Evolutionary conservation across 441 rosid genomes (phyloP).

Genomic region (Mallotus japonicus): DNA sequence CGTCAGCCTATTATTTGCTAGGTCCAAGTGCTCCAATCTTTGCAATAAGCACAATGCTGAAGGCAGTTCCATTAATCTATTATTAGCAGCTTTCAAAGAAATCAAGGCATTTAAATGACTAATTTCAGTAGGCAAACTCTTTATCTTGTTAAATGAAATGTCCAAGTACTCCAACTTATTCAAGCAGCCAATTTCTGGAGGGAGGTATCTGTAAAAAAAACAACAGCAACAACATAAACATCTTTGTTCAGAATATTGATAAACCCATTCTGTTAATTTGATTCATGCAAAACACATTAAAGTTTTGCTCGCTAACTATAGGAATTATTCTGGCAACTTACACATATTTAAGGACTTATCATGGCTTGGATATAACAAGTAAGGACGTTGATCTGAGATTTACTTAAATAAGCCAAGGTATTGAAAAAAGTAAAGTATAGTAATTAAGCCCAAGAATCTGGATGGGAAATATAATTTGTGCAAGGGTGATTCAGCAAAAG

Average conservation of each 20-base stretch:
- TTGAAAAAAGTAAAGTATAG: too few relatives aligned
- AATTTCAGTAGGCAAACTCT: conserved; percentile 74
- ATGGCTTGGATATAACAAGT: too few relatives aligned
- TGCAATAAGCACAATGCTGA: conserved; percentile 56
- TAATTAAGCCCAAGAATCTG: not conserved
- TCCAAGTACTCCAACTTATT: conserved; percentile 73
- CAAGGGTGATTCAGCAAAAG: not conserved
- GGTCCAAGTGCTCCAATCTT: conserved; percentile 73
- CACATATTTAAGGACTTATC: too few relatives aligned
- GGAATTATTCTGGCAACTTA: not conserved
- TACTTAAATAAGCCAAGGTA: too few relatives aligned
- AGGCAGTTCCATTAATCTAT: conserved; percentile 75
- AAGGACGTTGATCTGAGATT: too few relatives aligned
- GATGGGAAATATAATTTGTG: not conserved
- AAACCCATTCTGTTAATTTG: not conserved
- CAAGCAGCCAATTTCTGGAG: conserved; percentile 93
- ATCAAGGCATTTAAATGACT: conserved; percentile 59
- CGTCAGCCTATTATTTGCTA: conserved; percentile 77
- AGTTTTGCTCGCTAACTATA: not conserved
- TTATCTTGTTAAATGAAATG: conserved; percentile 91
- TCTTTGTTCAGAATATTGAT: not conserved
- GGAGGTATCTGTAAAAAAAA: conserved; percentile 67
- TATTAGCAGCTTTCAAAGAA: conserved; percentile 74
- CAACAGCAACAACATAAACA: conserved; percentile 15
- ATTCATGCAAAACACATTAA: not conserved